Percentiles rank a stretch among this genome's conserved stretches.
Conservation (phyloP, 495 filamentous ascomycete species). For the Chaetomium cochliodes region DNA sequence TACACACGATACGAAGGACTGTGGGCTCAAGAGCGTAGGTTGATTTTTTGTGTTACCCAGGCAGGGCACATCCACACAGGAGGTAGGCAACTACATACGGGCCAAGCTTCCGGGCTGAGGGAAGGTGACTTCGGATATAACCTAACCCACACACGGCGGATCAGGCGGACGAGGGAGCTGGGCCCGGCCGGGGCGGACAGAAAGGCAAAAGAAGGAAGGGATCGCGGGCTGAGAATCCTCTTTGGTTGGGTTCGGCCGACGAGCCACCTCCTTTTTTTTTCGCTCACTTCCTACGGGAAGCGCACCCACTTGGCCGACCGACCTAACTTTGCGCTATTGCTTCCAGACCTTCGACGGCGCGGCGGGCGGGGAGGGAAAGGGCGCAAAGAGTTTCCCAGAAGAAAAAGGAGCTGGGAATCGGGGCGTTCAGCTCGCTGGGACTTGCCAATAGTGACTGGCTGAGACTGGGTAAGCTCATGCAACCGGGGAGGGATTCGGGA, state of each 20-base stretch:
- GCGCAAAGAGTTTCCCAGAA: background rate
- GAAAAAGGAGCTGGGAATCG: background rate
- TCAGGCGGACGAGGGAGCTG: background rate
- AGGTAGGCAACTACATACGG: too few relatives aligned
- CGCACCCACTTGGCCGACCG: background rate
- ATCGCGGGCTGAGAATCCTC: background rate
- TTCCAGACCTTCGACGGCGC: background rate
- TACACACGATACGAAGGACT: too few relatives aligned
- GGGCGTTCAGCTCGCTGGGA: constrained; percentile 8
- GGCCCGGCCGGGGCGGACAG: background rate
- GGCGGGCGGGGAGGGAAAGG: background rate
- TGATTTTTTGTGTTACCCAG: too few relatives aligned
- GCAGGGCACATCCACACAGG: too few relatives aligned
- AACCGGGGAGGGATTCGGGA: too few relatives aligned
- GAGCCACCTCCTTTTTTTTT: background rate
- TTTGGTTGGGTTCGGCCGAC: background rate
- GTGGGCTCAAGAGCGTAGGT: too few relatives aligned
- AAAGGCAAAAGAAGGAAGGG: background rate
- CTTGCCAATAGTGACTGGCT: background rate
- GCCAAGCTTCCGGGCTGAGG: background rate
- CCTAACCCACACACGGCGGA: background rate
- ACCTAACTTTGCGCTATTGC: background rate
- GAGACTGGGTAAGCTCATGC: too few relatives aligned
- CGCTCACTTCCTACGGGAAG: background rate
- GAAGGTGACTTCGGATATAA: constrained; percentile 7